Evolutionary conservation across 2,329 filamentous ascomycete genomes (phyloP), one percentile per base, ranked within the genome.

Genomic region (Mycosphaerella sp.): DNA sequence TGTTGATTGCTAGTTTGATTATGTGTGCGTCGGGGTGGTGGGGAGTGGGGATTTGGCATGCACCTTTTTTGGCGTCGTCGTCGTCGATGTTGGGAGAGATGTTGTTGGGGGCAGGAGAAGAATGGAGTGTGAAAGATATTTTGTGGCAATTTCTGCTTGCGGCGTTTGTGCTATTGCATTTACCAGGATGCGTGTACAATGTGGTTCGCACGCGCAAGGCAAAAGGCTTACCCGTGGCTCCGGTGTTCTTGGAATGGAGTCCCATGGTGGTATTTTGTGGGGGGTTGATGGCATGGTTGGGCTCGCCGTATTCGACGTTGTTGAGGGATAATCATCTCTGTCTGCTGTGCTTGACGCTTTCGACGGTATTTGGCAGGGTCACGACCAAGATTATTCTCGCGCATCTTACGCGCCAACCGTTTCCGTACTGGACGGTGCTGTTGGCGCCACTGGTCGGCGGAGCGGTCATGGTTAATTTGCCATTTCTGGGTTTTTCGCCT

Each of bases 321-420:
- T 80, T 95, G 67, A 73, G 75, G 36, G 84, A 95, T 56, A 96
- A 97, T 74, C 87, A 93, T 67, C 81, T 98, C 1, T 84, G 95
- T 9, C 81, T 97, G 45, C 95, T 95, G 72, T 96, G 91, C 75
- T 74, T 95, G 56, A 95, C 89, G 56, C 87, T 97, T 78, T 87
- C 89, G n/a, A 91, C 97, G 65, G 93, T 96, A 55, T 97, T 98
- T 71, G 93, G 93, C 36, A 86, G 93, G 62, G 90, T 98, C 85
- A 97, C 93, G 0, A 98, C 93, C 39, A 98, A 97, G 77, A 97
- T 97, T 72, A 98, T 98, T 68, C 83, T 98, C 14, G 92, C 93
- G 2, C 93, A 98, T 72, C 78, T 98, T 48, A 93, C 93, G 1
- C 83, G 83, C 59, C 93, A 97, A 70, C 88, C 92, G 3, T 98